phyloP scores from a whole-genome alignment of 306 rosid species.

The Senna siamea region DNA sequence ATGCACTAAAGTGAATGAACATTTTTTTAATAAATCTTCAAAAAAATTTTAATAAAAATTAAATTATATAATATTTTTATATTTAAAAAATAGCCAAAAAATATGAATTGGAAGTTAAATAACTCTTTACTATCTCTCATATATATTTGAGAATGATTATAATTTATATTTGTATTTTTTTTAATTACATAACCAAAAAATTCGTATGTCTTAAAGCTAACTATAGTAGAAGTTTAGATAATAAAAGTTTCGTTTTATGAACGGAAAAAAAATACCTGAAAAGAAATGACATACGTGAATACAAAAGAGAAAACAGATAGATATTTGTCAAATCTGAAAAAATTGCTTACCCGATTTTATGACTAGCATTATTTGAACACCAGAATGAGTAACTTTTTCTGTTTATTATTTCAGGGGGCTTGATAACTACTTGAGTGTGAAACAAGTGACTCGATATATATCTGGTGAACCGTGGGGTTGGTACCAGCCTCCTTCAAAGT shows the following conservation, averaged over 20 bases:
- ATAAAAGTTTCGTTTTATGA: background rate
- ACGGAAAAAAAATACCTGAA: conserved; percentile 4
- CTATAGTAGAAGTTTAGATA: background rate
- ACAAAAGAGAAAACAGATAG: conserved; percentile 9
- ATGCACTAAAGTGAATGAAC: too few species aligned
- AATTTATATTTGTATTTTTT: too few species aligned
- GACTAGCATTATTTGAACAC: conserved; percentile 13
- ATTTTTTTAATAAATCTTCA: too few species aligned
- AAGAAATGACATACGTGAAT: background rate
- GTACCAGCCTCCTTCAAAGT: conserved; percentile 88
- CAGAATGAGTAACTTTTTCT: background rate
- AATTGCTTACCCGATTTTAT: background rate
- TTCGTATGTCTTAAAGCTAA: too few species aligned
- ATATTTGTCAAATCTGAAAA: conserved; percentile 22
- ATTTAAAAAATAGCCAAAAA: too few species aligned
- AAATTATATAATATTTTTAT: too few species aligned
- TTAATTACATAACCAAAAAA: too few species aligned
- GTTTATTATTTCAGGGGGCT: conserved; percentile 75
- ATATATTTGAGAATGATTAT: too few species aligned
- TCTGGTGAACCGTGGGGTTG: conserved; percentile 95
- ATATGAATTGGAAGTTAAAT: too few species aligned
- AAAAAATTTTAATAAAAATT: too few species aligned
- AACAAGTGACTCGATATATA: conserved; percentile 85
- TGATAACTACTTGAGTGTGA: conserved; percentile 87
- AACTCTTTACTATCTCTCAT: too few species aligned